Base-by-base conservation (phyloP, 768 basidiomycete species). In the Kwoniella pini region DNA sequence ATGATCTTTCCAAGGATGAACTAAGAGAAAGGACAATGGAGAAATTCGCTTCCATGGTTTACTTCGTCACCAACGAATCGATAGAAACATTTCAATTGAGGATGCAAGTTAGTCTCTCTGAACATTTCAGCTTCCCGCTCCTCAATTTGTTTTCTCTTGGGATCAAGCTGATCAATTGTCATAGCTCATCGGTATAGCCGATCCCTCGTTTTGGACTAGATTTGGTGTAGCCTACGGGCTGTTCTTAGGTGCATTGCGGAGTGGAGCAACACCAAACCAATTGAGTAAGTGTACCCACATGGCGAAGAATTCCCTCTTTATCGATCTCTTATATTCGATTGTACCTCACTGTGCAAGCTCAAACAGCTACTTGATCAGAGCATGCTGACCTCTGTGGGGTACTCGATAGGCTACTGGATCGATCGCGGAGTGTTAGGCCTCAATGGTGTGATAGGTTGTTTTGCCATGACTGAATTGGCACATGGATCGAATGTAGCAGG, bases 401-500 rank as follows among this genome's bases (percentile, higher is more conserved):
- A 9, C 33, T 36, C 15, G 6, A 3, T 42, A 73, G 71, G 64
- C 45, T 80, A 80, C 71, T 81, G 80, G 81, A 76, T 80, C 52
- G 76, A 79, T 40, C 74, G 75, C 33, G 81, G 81, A 53, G 76
- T 80, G 0, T 71, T 81, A 5, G 78, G 79, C 1, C 64, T 81
- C 13, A 81, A 80, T 64, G 80, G 81, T 12, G 77, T 80, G 45
- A 79, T 81, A 28, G 81, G 81, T 10, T 81, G 77, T 53, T 78
- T 78, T 51, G 77, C 75, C 26, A 78, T 78, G 77, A 78, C 77
- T 45, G 72, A 75, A 50, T 69, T 73, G 17, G 68, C 71, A 2
- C 80, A 80, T 61, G 80, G 80, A 6, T 78, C 76, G 12, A 81
- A 81, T 65, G 80, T 81, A 9, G 81, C 81, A 11, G 81, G 80